Base-by-base conservation (phyloP, 75 land plant species). In the Gnetum montanum region DNA sequence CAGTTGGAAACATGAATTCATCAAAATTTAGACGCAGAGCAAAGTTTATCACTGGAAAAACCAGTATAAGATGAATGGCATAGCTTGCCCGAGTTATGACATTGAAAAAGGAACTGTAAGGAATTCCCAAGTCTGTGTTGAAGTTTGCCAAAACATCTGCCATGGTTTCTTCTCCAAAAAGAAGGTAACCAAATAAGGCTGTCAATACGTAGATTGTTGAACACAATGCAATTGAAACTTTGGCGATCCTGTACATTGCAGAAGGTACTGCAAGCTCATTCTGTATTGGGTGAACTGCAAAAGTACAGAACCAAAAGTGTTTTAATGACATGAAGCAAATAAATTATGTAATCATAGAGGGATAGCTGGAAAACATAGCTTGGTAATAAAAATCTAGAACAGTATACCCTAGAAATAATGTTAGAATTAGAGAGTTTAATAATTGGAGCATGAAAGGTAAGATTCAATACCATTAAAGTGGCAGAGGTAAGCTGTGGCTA, bases 401-500 rank as follows among this genome's bases (percentile, higher is more conserved):
- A n/a, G n/a, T n/a, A n/a, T n/a, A n/a, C n/a, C n/a, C n/a, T n/a
- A n/a, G n/a, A n/a, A n/a, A n/a, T n/a, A n/a, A n/a, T n/a, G n/a
- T n/a, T n/a, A n/a, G n/a, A 52, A 31, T 24, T 19, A 31, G 55
- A 33, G 4, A 13, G 11, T 3, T 38, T 24, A 50, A 19, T 20
- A 34, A 4, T 6, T 49, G 22, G 19, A 61, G 23, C 22, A n/a
- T 25, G 35, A 11, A 53, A 12, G 24, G 20, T 29, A 35, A 36
- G 16, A 8, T 11, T 47, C 8, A 70, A 44, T 67, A 93, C 98
- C 72, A 52, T 80, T 90, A 59, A 80, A 83, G 41, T 94, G 98
- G 72, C 98, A 94, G 34, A 94, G 82, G 51, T 80, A 94, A n/a
- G 98, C 85, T 19, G 96, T 89, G 60, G 81, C 96, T 31, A 94